These are phyloP conservation scores for Curvularia lunata DNA, from an alignment of 2,329 filamentous ascomycete species.

Conservation along the genomic window DNA sequence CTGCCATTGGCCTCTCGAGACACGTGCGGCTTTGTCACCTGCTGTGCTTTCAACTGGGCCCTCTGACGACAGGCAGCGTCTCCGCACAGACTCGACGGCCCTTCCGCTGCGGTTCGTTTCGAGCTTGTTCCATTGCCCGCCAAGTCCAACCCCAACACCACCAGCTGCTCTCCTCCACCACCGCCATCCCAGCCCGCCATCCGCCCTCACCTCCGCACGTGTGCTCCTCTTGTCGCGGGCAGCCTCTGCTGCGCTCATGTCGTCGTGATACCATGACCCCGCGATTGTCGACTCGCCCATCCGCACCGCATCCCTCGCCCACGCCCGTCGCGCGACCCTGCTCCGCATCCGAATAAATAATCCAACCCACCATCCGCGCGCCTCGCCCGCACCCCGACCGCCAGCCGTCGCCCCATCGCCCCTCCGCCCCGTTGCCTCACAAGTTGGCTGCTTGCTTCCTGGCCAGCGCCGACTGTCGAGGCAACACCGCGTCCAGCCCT, in stretches of 20 bases:
- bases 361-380: slow-evolving; percentile 18
- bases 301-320: slow-evolving; percentile 26
- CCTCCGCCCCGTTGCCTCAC: slow-evolving; percentile 44
- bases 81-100: slow-evolving; percentile 23
- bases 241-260: slow-evolving; percentile 44
- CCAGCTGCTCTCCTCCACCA: slow-evolving; percentile 2
- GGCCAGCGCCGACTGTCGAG: slow-evolving; percentile 49
- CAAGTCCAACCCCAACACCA: slow-evolving; percentile 4
- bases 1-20: background rate
- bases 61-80: slow-evolving; percentile 12
- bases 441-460: slow-evolving; percentile 47
- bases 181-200: slow-evolving; percentile 11
- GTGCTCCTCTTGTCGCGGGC: slow-evolving; percentile 25
- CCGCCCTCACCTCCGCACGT: slow-evolving; percentile 16
- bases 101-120: slow-evolving; percentile 15
- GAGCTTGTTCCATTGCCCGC: slow-evolving; percentile 25
- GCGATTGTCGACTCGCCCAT: slow-evolving; percentile 29
- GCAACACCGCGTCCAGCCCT: slow-evolving; percentile 61
- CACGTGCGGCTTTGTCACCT: background rate
- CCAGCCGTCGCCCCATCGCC: slow-evolving; percentile 5
- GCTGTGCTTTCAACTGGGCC: background rate
- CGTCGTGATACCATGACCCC: slow-evolving; percentile 46
- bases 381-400: slow-evolving; percentile 16
- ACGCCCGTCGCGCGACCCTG: slow-evolving; percentile 37
- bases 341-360: slow-evolving; percentile 36